Evolutionary conservation across 371 early-diverging fungal genomes (phyloP).

Genomic region (Massospora cicadina): DNA sequence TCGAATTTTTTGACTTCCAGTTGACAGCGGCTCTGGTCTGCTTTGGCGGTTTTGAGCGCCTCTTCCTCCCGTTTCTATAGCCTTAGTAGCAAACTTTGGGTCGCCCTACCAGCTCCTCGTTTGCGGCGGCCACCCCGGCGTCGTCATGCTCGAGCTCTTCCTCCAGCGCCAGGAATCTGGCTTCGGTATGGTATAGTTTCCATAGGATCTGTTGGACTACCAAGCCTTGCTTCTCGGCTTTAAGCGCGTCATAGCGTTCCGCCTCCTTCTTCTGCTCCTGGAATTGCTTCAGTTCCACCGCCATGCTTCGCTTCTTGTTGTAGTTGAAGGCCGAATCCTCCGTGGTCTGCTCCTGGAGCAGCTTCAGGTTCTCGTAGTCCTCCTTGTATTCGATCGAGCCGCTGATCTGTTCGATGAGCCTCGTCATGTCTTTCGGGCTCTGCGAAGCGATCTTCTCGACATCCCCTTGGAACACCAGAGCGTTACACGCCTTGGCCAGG

Average conservation of each 20-base stretch:
- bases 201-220: slow-evolving; percentile 55
- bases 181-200: slow-evolving; percentile 75
- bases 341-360: slow-evolving; percentile 61
- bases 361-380: slow-evolving; percentile 75
- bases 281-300: slow-evolving; percentile 76
- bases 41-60: slow-evolving; percentile 37
- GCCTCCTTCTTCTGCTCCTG: slow-evolving; percentile 82
- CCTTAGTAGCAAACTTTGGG: background rate
- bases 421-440: slow-evolving; percentile 83
- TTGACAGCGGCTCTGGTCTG: slow-evolving; percentile 49
- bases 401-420: slow-evolving; percentile 89
- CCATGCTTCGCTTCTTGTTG: slow-evolving; percentile 71
- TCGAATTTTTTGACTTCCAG: slow-evolving; percentile 56
- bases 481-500: slow-evolving; percentile 87
- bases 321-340: slow-evolving; percentile 76
- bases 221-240: slow-evolving; percentile 32
- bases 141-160: slow-evolving; percentile 21
- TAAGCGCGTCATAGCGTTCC: slow-evolving; percentile 54
- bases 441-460: slow-evolving; percentile 95
- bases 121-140: slow-evolving; percentile 16
- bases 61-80: slow-evolving; percentile 26
- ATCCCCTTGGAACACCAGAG: slow-evolving; percentile 97
- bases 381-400: slow-evolving; percentile 79
- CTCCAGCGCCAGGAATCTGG: slow-evolving; percentile 29
- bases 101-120: slow-evolving; percentile 21